These are phyloP conservation scores for Starmerella sp. DNA, from an alignment of 805 yeast species.

Conservation along the genomic window DNA sequence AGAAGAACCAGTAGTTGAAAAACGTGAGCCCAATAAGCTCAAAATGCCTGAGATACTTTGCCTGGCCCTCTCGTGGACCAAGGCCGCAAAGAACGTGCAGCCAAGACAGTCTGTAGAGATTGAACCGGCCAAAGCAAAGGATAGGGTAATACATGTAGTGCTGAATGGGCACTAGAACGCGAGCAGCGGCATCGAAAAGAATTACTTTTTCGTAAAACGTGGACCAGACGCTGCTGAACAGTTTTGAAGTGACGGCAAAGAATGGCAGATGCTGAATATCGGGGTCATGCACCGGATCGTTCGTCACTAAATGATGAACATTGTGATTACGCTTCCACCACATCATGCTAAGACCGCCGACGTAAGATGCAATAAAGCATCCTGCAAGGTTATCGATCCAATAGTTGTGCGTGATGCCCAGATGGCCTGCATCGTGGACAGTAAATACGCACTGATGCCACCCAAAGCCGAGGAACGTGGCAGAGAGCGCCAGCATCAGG, in stretches of 20 bases:
- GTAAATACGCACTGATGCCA: constrained; percentile 88
- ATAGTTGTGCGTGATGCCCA: constrained; percentile 70
- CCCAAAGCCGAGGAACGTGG: constrained; percentile 54
- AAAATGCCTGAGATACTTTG: constrained; percentile 75
- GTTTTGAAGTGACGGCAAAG: constrained; percentile 67
- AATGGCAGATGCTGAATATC: constrained; percentile 90
- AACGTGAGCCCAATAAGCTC: constrained; percentile 59
- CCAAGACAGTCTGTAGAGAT: constrained; percentile 74
- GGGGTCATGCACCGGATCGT: constrained; percentile 89
- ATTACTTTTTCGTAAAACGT: constrained; percentile 64
- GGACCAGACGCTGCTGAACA: constrained; percentile 60
- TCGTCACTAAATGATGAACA: constrained; percentile 85
- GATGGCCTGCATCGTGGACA: constrained; percentile 86
- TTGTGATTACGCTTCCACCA: constrained; percentile 96
- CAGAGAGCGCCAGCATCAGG: constrained; percentile 42
- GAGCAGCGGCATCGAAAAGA: constrained; percentile 58
- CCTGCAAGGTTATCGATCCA: constrained; percentile 67
- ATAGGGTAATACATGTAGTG: constrained; percentile 65
- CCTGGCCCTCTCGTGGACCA: constrained; percentile 72
- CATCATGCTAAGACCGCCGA: constrained; percentile 82
- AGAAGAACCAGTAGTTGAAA: constrained; percentile 76
- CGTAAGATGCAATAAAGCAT: constrained; percentile 57
- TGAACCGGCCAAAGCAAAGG: constrained; percentile 73
- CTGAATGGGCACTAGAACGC: constrained; percentile 50
- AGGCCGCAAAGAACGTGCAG: constrained; percentile 57